Base-by-base conservation (phyloP, 495 filamentous ascomycete genomes). In the Aspergillus panamensis region DNA sequence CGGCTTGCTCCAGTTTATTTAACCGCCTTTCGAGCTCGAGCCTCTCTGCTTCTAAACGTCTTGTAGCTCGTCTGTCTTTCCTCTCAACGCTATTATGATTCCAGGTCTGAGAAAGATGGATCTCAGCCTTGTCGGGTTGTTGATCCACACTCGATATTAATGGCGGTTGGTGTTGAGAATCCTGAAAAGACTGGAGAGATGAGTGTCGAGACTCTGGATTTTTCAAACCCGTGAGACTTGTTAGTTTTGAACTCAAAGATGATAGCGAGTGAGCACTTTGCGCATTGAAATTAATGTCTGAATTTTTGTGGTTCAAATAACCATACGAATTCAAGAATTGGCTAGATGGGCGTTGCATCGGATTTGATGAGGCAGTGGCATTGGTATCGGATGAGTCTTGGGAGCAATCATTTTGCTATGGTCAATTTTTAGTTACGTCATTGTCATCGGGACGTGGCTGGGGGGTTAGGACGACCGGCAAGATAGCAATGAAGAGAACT, bases 51-150 rank as follows among this genome's bases (percentile, higher is more conserved):
- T 77, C 73, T 50, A 77, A 48, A 13, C 71, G 66, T 32, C 59
- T 70, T 8, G 73, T 75, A 9, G 69, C 73, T 0, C 72, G 69
- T 42, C 69, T 66, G 35, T 77, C 72, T 49, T 70, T 68, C n/a
- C 64, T 67, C 13, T 54, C 37, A 1, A 53, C 58, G 0, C 59
- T 57, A 16, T 51, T 49, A 29, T 55, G 63, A n/a, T 54, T 57
- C 64, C 57, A 61, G 4, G 64, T 69, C 8, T 64, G 61, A 0
- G 65, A 63, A 17, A 51, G 57, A 45, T 51, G 55, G 12, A 66
- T 63, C 3, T 62, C 54, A 16, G 54, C 53, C 30, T 8, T 56
- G 8, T 53, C 35, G 14, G 48, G 30, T 9, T 13, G 5, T 16
- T 43, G 47, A 14, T 55, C 30, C 7, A 16, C 37, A 25, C 21